phyloP scores from a whole-genome alignment of 2,329 filamentous ascomycete species.

The Penicillium freii region DNA sequence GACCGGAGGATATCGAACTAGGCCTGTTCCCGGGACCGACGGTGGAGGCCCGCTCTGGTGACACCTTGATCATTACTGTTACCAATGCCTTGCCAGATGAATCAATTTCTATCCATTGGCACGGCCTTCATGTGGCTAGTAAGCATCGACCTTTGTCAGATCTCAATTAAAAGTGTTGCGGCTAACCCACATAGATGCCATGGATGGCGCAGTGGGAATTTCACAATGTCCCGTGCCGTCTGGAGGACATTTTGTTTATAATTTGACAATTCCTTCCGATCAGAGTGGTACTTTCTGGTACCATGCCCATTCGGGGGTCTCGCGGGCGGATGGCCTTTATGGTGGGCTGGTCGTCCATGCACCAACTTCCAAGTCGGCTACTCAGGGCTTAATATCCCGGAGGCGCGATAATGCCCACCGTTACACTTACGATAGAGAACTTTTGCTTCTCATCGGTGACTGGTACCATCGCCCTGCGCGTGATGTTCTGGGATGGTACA shows the following conservation, averaged over 20 bases:
- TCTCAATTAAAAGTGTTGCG: background rate
- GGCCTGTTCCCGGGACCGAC: constrained; percentile 51
- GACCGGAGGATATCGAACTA: constrained; percentile 14
- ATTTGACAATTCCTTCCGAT: constrained; percentile 39
- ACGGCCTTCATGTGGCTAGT: constrained; percentile 47
- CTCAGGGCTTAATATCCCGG: constrained; percentile 17
- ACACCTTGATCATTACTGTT: constrained; percentile 46
- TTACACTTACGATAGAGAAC: constrained; percentile 40
- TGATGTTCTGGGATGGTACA: constrained; percentile 47
- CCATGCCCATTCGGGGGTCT: constrained; percentile 47
- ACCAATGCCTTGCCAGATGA: constrained; percentile 43
- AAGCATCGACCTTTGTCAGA: background rate
- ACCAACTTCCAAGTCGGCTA: constrained; percentile 28
- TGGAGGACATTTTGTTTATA: constrained; percentile 50
- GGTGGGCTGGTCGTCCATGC: constrained; percentile 50
- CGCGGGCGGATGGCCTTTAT: constrained; percentile 49
- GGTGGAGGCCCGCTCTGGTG: constrained; percentile 50
- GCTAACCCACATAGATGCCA: constrained; percentile 36
- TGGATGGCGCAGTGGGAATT: constrained; percentile 68
- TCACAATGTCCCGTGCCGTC: constrained; percentile 66
- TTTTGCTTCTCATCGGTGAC: constrained; percentile 50
- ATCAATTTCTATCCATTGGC: constrained; percentile 49
- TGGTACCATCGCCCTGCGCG: constrained; percentile 49
- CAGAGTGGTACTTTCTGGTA: constrained; percentile 52
- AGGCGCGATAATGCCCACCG: constrained; percentile 1